These are phyloP conservation scores for Cryptomeria japonica DNA, from an alignment of 75 land plant genomes.

Conservation along the genomic window DNA sequence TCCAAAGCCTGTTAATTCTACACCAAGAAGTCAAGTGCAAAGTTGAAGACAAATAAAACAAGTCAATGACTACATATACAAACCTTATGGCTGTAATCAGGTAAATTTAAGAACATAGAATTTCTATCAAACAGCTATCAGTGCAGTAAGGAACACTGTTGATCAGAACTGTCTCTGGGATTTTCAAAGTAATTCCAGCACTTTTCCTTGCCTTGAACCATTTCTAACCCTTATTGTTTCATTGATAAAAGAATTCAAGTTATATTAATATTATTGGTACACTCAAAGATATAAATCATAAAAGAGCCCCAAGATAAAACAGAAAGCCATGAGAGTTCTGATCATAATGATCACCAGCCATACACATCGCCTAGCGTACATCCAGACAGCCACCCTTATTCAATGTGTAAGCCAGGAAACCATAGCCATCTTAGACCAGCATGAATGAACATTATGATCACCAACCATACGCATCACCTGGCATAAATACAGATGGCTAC, in stretches of 20 bases:
- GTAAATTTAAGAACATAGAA: background rate
- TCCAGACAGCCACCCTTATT: background rate
- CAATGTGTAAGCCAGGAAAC: background rate
- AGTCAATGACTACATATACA: background rate
- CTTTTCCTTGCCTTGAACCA: background rate
- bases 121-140: background rate
- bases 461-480: background rate
- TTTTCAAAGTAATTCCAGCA: background rate
- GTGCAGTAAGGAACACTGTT: background rate
- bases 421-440: background rate
- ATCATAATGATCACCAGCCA: background rate
- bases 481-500: background rate
- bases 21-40: background rate
- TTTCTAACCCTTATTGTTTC: background rate
- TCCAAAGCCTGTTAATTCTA: background rate
- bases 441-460: background rate
- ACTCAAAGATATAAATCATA: background rate
- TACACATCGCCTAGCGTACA: background rate
- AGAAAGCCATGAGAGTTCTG: background rate
- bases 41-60: background rate
- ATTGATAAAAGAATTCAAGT: background rate
- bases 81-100: background rate
- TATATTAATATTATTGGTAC: background rate
- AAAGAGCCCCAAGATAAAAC: background rate
- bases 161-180: background rate